Base-by-base conservation (phyloP, 2,329 filamentous ascomycete genomes). In the Penicillium sp. region DNA sequence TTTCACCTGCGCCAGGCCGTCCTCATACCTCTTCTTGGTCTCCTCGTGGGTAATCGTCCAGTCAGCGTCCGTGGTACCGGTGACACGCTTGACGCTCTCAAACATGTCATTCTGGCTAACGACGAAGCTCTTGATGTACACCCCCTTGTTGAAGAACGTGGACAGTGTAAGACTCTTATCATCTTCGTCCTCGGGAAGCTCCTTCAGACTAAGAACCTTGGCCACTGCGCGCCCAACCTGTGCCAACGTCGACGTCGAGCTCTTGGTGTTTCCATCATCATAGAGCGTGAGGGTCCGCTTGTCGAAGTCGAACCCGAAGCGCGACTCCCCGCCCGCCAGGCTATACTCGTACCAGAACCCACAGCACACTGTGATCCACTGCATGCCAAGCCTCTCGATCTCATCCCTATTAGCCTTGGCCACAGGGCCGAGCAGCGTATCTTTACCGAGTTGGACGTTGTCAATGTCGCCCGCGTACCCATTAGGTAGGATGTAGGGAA, bases 101-200 rank as follows among this genome's bases (percentile, higher is more conserved):
- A 90, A 80, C 78, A 90, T 90, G 10, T 90, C 87, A 11, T 80
- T 79, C 71, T 91, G 88, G 59, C 74, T 85, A 60, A 87, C 65
- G 11, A 76, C 71, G 75, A 89, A 90, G 61, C 83, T 87, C 7
- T 77, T 79, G 11, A 88, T 64, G 64, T 81, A 84, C 1, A 88
- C 68, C 0, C 67, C 63, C 52, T 80, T 78, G 71, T 87, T 85
- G 2, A 75, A 73, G 65, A 78, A 86, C 37, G 71, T 63, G 7
- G 64, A 77, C 8, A 86, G 58, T 8, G 77, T 76, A 2, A 71
- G 66, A 7, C 74, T 71, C 6, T 64, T 67, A 38, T 79, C 76
- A 1, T 69, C 69, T 41, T 69, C 66, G 31, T 71, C 75, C 1
- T 79, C 74, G 0, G 82, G 81, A 20, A 73, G 64, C 66, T 78